Percentiles rank a stretch among this genome's conserved stretches.
Evolutionary conservation across 2,329 filamentous ascomycete species (phyloP).

Genomic region (Paecilomyces niveus): DNA sequence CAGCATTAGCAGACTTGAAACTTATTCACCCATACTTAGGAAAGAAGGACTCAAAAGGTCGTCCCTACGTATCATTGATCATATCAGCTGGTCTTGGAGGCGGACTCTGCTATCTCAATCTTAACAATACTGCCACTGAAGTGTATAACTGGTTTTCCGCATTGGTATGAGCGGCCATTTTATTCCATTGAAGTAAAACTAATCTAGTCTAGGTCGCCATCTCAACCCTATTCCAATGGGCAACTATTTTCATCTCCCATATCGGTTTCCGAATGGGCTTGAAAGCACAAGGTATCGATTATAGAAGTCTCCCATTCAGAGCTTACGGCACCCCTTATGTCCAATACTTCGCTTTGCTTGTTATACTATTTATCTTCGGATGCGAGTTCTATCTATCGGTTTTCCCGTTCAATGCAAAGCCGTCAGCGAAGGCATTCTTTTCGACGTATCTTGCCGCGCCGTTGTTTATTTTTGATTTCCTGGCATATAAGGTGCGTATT

Average conservation of each 20-base stretch:
- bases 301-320: constrained; percentile 16
- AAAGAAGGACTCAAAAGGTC: constrained; percentile 9
- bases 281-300: constrained; percentile 19
- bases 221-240: constrained; percentile 24
- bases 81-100: constrained; percentile 22
- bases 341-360: constrained; percentile 16
- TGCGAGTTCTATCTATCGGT: constrained; percentile 27
- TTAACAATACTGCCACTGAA: constrained; percentile 15
- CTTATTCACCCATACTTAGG: not conserved
- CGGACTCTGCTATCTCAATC: constrained; percentile 27
- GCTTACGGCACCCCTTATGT: constrained; percentile 17
- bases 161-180: constrained; percentile 8
- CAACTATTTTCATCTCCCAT: constrained; percentile 18
- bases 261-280: constrained; percentile 21
- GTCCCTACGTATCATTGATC: constrained; percentile 22
- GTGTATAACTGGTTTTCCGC: constrained; percentile 29
- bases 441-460: constrained; percentile 25
- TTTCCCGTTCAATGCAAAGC: constrained; percentile 22
- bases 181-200: not conserved
- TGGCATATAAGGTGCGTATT: constrained; percentile 15
- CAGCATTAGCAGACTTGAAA: constrained; percentile 23
- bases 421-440: constrained; percentile 24
- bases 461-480: constrained; percentile 23
- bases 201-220: constrained; percentile 16
- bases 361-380: constrained; percentile 21